Evolutionary conservation across 805 yeast species (phyloP), one percentile per base, ranked within the genome.

Genomic region (Teunomyces pallodes): DNA sequence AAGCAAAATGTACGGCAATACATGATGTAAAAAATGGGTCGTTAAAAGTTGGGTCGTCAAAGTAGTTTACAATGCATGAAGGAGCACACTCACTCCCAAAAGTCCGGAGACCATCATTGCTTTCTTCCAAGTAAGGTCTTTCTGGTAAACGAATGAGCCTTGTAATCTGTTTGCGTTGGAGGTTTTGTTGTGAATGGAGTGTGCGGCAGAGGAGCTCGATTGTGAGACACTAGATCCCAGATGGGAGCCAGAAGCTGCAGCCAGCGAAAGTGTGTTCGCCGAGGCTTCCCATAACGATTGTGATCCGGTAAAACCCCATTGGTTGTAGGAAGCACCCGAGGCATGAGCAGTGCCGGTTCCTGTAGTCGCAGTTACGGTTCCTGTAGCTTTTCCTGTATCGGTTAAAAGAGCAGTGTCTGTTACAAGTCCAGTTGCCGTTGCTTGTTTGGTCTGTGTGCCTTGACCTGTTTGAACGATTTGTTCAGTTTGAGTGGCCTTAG

Each of bases 281-380:
- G 58, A 38, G 2, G 58, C 63, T 16, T 49, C 53, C 77, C 77
- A 72, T 3, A 49, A 50, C 0, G 70, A 63, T 52, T 72, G 73
- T 1, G 65, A 53, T 1, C 77, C 77, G 4, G 72, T 67, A 53
- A 72, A 72, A 1, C 77, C 77, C 65, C 67, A 72, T 50, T 69
- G 70, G 57, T 72, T 72, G 57, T 60, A 72, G 5, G 69, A 54
- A 26, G 48, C 65, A 26, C 30, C 30, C 7, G 41, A 38, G 17
- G 35, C 26, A 17, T 49, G 42, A 9, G 36, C 44, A 12, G 57
- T 42, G 2, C 38, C 48, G 8, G 47, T 42, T 9, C 46, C 39
- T 10, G 48, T 30, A 2, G 50, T 45, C 31, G 54, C 49, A 16
- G 49, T 49, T 6, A 49, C 41, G 36, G 46, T 43, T 9, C 46